A percentile compares a stretch with the other conserved stretches of the same genome.
Conservation (phyloP, 2,329 filamentous ascomycete genomes). For the Dendrostoma leiphaemia region DNA sequence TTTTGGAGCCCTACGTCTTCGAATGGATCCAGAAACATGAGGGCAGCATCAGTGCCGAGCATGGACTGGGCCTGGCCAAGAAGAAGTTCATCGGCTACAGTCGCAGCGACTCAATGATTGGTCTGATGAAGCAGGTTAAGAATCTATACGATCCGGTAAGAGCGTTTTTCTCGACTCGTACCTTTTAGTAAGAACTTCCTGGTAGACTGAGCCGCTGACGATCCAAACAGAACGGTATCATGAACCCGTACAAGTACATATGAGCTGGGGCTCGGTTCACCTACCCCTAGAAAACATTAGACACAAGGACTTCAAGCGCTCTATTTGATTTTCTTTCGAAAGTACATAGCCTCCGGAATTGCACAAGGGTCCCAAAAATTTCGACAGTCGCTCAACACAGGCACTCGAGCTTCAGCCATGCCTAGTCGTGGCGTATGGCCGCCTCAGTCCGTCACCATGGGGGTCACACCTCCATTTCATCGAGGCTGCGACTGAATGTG, state of each 20-base stretch:
- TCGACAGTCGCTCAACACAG: too few relatives aligned
- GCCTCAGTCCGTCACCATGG: too few relatives aligned
- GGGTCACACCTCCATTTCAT: too few relatives aligned
- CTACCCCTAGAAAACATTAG: background rate
- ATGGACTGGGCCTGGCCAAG: conserved; percentile 91
- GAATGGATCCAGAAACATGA: conserved; percentile 89
- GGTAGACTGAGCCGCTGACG: background rate
- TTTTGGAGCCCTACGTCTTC: conserved; percentile 92
- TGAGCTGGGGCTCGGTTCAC: conserved; percentile 29
- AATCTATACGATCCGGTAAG: conserved; percentile 89
- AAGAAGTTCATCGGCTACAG: conserved; percentile 95
- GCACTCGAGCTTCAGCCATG: too few relatives aligned
- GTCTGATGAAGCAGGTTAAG: conserved; percentile 94
- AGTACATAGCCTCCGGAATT: background rate
- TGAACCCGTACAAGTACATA: conserved; percentile 99
- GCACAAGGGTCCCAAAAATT: too few relatives aligned
- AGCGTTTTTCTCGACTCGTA: conserved; percentile 22
- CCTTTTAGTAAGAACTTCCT: background rate
- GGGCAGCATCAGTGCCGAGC: conserved; percentile 95
- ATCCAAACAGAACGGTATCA: conserved; percentile 77
- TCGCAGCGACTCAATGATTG: conserved; percentile 81
- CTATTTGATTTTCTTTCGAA: background rate
- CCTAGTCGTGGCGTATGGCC: too few relatives aligned
- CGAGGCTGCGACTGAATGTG: too few relatives aligned
- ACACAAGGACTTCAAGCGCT: background rate